Evolutionary conservation across 768 basidiomycete genomes (phyloP), one percentile per base, ranked within the genome.

Genomic region (Tephrocybe sp.): DNA sequence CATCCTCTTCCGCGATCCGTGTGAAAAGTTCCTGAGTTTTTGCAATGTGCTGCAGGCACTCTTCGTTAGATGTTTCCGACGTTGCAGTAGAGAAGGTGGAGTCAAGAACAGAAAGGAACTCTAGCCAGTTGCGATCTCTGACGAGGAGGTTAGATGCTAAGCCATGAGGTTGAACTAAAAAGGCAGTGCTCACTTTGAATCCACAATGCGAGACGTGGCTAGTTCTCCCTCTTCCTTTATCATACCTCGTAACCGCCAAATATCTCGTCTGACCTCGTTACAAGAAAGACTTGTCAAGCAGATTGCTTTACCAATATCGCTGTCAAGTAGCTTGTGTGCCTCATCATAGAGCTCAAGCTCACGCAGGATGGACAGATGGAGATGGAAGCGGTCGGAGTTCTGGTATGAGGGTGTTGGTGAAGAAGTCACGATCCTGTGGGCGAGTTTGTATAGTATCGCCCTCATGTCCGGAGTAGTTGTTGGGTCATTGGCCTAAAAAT

Each of bases 91-190:
- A 65, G 55, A 92, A 84, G 8, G 84, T 75, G 1, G 81, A 83
- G 54, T 92, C 85, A 5, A 92, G 66, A 17, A 92, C 68, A 5
- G 89, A 78, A 38, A 89, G 65, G 62, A 92, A 91, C 60, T 91
- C 89, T 5, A 89, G 72, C 91, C 92, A 93, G 60, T 92, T 92
- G 33, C 89, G 85, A 60, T 92, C 87, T 33, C 90, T 84, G 60
- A 32, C 14, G 31, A 36, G 31, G 52, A 42, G 48, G 48, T 54
- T 12, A 56, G 46, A 46, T 23, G 22, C 22, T 45, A 4, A 20
- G 3, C n/a, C n/a, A n/a, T n/a, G 1, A 7, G 8, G n/a, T 9
- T 9, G 5, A 5, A 1, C 30, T 12, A 9, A 22, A n/a, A 43
- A n/a, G 45, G 6, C 31, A 39, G 26, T 26, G 65, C 80, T 55